Conservation (phyloP, 495 filamentous ascomycete species). For the Penicillium argentinense region DNA sequence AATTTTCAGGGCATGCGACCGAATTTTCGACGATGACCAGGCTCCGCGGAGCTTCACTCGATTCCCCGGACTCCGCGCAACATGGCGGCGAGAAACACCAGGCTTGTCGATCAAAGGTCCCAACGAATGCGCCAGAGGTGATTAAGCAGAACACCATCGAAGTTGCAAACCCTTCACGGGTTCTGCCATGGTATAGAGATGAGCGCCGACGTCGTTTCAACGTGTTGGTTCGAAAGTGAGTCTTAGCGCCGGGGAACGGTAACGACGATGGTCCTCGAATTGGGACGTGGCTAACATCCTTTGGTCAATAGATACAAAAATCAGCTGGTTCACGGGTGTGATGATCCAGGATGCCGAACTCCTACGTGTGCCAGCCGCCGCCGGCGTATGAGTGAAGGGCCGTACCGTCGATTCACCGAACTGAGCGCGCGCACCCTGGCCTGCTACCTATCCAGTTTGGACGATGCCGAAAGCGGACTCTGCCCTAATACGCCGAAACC, state of each 20-base stretch:
- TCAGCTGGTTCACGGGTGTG: conserved; percentile 83
- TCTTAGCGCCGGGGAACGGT: conserved; percentile 12
- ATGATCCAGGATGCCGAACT: conserved; percentile 65
- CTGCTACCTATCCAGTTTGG: conserved; percentile 72
- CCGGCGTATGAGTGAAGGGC: conserved; percentile 61
- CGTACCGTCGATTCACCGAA: conserved; percentile 70
- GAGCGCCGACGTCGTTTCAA: conserved; percentile 54
- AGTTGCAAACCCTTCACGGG: conserved; percentile 44
- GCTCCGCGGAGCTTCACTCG: conserved; percentile 47
- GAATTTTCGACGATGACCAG: conserved; percentile 40
- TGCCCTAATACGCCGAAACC: conserved; percentile 58
- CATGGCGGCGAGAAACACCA: conserved; percentile 25
- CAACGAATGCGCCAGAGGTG: conserved; percentile 48
- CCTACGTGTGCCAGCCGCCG: conserved; percentile 80
- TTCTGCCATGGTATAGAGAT: conserved; percentile 48
- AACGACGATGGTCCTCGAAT: conserved; percentile 1
- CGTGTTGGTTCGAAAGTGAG: conserved; percentile 51
- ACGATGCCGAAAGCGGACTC: conserved; percentile 71
- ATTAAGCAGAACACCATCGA: conserved; percentile 50
- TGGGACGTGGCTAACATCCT: not conserved
- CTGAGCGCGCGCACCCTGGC: conserved; percentile 75
- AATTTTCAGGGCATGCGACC: conserved; percentile 28
- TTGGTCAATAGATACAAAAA: conserved; percentile 62
- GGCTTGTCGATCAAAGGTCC: conserved; percentile 44
- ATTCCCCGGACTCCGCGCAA: conserved; percentile 33